Evolutionary conservation across 495 filamentous ascomycete genomes (phyloP), one percentile per base, ranked within the genome.

Genomic region (Coniosporium apollinis): DNA sequence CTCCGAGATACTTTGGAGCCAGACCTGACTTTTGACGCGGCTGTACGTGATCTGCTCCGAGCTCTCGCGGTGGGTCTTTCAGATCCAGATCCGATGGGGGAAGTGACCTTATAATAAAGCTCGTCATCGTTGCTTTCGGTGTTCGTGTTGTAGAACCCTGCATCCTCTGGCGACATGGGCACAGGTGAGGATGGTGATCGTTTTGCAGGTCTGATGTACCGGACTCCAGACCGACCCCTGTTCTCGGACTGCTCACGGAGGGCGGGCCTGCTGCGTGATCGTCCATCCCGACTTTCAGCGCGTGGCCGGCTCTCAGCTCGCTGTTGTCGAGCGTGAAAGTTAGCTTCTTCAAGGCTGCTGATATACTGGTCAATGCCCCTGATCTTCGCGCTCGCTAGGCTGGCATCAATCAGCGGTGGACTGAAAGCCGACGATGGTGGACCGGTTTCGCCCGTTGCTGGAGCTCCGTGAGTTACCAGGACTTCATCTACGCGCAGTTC

Each of bases 161-260:
- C 82, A 44, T 92, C 81, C n/a, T n/a, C n/a, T 0, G 82, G 82
- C 1, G 83, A 86, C 85, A 94, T 93, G 13, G 83, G 81, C 9
- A 91, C 71, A 0, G 85, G 85, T 7, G 84, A 92, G 28, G 82
- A 87, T 3, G 84, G 85, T 4, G 85, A 92, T 4, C 82, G 67
- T 50, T 92, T 91, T 5, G 81, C 78, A 19, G 84, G 77, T 25
- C 74, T 79, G 42, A 83, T 80, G 42, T 78, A 79, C 29, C 75
- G 71, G 36, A 67, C 60, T 6, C 65, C 62, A 33, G 29, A 31
- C 24, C 77, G 67, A 14, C 77, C 80, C 28, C 80, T 73, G 18
- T 74, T 75, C 44, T 72, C 68, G 8, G 80, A 84, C 6, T 49
- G 52, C n/a, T 80, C 76, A 8, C 74, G 65, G 59, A 7, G 29